Base-by-base conservation (phyloP, 768 basidiomycete species). In the Termitomyces sp. region DNA sequence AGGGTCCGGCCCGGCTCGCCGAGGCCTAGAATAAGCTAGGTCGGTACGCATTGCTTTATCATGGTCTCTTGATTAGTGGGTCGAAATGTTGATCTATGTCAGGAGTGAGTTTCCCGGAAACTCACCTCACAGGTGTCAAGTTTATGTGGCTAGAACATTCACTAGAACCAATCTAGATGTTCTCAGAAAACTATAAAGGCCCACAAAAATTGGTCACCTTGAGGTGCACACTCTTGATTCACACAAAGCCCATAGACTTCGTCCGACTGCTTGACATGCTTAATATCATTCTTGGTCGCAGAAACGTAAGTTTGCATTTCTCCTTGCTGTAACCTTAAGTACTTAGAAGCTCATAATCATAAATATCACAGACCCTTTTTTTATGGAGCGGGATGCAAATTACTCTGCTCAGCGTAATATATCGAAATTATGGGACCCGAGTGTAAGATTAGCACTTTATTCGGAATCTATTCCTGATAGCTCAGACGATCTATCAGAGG, bases 301-400 rank as follows among this genome's bases (percentile, higher is more conserved):
- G 62, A 59, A 70, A 68, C 61, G 74, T 70, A 18, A n/a, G 67
- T 49, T 16, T 51, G 14, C 32, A 32, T 36, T 55, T 12, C 26
- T 45, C 6, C 18, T 24, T 12, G 36, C 3, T 27, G 26, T 39
- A 10, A 39, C 3, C 24, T 14, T 13, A 27, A 1, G n/a, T n/a
- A n/a, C n/a, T n/a, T n/a, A n/a, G n/a, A n/a, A n/a, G n/a, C n/a
- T n/a, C n/a, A n/a, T n/a, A n/a, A n/a, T n/a, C n/a, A n/a, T n/a
- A n/a, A n/a, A 46, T 20, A 0, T 26, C 26, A 18, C 56, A 76
- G 76, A 72, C 70, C 36, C 64, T 77, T 51, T 60, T 70, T 24
- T 51, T 76, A 39, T 76, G 74, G 74, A 65, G 66, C 36, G 58
- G 67, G 27, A 62, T 75, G 43, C 71, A 77, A 64, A 67, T 74